Percentiles rank a stretch among this genome's conserved stretches.
These are phyloP conservation scores for Cucumis variabilis DNA, from an alignment of 331 rosid species.

Conservation along the genomic window DNA sequence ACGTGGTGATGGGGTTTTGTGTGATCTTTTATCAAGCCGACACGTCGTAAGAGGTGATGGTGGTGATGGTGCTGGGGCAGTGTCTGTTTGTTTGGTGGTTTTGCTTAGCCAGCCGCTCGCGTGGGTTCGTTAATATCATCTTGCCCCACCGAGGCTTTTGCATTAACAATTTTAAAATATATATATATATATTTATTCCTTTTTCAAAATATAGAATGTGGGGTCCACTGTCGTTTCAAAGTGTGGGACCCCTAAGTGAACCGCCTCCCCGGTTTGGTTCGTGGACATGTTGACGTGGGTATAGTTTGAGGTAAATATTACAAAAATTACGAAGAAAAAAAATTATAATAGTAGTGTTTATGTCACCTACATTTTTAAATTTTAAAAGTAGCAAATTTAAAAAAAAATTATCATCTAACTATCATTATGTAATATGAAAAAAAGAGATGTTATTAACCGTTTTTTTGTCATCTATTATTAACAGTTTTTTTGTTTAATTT, in stretches of 20 bases:
- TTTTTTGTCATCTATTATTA: too few relatives aligned
- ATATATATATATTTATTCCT: too few relatives aligned
- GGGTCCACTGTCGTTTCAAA: background rate
- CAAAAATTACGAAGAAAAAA: too few relatives aligned
- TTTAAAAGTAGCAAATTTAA: too few relatives aligned
- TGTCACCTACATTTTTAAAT: too few relatives aligned
- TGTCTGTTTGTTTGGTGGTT: background rate
- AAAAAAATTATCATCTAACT: too few relatives aligned
- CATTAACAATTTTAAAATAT: background rate
- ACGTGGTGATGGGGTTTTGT: background rate
- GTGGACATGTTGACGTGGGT: too few relatives aligned
- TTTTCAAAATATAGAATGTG: background rate
- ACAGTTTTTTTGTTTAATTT: too few relatives aligned
- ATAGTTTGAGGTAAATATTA: too few relatives aligned
- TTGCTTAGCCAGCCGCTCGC: conserved; percentile 24
- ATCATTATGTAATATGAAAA: too few relatives aligned
- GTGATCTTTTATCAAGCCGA: background rate
- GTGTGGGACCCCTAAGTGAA: background rate
- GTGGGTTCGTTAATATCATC: conserved; percentile 29
- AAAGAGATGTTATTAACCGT: too few relatives aligned
- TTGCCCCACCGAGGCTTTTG: conserved; percentile 20
- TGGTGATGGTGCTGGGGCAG: background rate
- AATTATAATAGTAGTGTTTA: too few relatives aligned
- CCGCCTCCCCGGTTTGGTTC: background rate
- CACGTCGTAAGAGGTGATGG: background rate